Base-by-base conservation (phyloP, 2,329 filamentous ascomycete genomes). In the Xylaria sp. region DNA sequence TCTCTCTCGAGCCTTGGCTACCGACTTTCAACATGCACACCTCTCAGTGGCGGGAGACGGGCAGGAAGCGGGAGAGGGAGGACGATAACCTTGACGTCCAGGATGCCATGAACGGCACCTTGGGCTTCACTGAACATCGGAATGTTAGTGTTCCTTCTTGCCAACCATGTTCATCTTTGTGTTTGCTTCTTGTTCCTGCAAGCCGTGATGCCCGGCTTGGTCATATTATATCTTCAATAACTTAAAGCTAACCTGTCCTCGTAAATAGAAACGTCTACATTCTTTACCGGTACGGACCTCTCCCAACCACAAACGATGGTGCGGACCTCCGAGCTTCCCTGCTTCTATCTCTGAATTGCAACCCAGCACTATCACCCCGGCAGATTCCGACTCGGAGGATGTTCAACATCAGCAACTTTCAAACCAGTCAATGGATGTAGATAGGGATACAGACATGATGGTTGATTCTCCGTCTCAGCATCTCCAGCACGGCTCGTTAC, bases 401-500 rank as follows among this genome's bases (percentile, higher is more conserved):
- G 53, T 56, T 44, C 60, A 64, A 49, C 53, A 61, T 9, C 65
- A 61, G 26, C 68, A 66, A 44, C 57, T 52, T 13, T 61, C 63
- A 4, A 61, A 59, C 43, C 45, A 56, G 39, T 39, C 67, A 48
- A 69, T 73, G 61, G 65, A 67, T 44, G 49, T 68, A 6, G 74
- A 80, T 54, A 66, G 72, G 40, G 80, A 82, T 53, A 77, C 79
- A 69, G 78, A 83, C 56, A 80, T 83, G 80, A 73, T 73, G 63
- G 74, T 79, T 50, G 74, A 78, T 54, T 55, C 64, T 44, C 51
- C 58, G 22, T 54, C 60, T 21, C 56, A 64, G 8, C 57, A 67
- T 44, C 56, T 71, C n/a, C 64, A 66, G 2, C 66, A 72, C 0
- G 69, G 64, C 2, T 54, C 66, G 3, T 64, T 64, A 16, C 72